Base-by-base conservation (phyloP, 2,329 filamentous ascomycete genomes). In the Microsporum audouinii region DNA sequence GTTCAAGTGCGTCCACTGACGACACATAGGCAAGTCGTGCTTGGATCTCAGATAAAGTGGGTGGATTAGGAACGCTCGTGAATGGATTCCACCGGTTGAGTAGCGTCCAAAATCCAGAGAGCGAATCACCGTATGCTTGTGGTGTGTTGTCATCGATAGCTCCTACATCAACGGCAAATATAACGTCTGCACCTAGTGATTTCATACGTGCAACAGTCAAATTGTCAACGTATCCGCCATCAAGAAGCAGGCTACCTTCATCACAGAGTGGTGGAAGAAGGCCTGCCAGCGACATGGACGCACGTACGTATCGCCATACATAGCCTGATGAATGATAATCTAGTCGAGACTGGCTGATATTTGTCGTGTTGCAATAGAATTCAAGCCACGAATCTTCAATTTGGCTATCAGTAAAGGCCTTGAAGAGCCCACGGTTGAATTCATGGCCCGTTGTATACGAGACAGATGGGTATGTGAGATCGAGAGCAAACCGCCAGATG, bases 311-410 rank as follows among this genome's bases (percentile, higher is more conserved):
- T 47, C 95, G 84, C 94, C 94, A 99, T 0, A 94, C 92, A 70
- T 99, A 99, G 12, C 94, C 94, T 63, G 88, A 94, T 0, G 91
- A 96, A 74, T 99, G 94, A 66, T 95, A 91, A 72, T 99, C 94
- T 2, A 85, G 85, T 23, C 92, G 84, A 63, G 88, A 94, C 73
- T 95, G 95, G 77, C 88, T 95, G 75, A 99, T 97, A 73, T 97
- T 99, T 41, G 95, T 99, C 0, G 94, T 97, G 75, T 99, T 99
- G 81, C 95, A 99, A 77, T 99, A 99, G 72, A 90, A 99, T 67
- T 96, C 91, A 8, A 99, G 82, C 94, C 94, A 99, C 70, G 97
- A 99, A 73, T 99, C 94, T 75, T 99, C 94, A 62, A 99, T 97
- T 71, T 97, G 94, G 7, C 89, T 89, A 69, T 96, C 90, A 12